Evolutionary conservation across 2,329 filamentous ascomycete genomes (phyloP).

Genomic region (Mycocentrospora acerina): DNA sequence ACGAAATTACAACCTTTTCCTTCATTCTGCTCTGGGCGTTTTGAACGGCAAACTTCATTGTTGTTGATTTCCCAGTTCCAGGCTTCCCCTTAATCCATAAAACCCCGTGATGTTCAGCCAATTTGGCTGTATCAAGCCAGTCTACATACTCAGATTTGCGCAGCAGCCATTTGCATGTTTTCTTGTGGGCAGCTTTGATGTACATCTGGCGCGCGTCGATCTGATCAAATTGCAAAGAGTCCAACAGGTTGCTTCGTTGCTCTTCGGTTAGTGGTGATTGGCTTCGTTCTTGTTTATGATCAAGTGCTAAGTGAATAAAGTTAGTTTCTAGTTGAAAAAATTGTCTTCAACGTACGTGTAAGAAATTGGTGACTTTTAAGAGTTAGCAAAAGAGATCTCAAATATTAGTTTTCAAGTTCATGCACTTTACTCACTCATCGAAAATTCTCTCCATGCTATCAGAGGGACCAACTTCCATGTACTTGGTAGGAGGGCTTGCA

Average conservation of each 20-base stretch:
- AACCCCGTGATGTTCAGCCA: constrained; percentile 18
- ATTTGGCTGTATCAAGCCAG: constrained; percentile 40
- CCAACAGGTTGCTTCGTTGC: constrained; percentile 21
- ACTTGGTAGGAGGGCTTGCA: no score
- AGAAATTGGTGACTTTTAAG: no score
- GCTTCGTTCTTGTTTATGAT: no score
- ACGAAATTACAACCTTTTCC: constrained; percentile 12
- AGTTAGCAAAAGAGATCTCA: no score
- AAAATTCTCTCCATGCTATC: no score
- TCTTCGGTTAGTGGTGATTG: constrained; percentile 2
- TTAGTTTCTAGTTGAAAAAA: no score
- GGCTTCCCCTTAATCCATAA: constrained; percentile 40
- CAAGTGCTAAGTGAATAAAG: no score
- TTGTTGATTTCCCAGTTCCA: constrained; percentile 41
- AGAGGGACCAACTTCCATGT: no score
- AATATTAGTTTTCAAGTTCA: no score
- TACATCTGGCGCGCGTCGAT: constrained; percentile 40
- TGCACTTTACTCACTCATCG: no score
- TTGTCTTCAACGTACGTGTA: no score
- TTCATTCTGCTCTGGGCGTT: constrained; percentile 12
- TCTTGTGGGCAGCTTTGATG: constrained; percentile 40
- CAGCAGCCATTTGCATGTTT: constrained; percentile 44
- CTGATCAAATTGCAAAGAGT: constrained; percentile 33
- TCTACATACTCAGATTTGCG: constrained; percentile 31
- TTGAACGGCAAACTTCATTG: constrained; percentile 35